phyloP scores from a whole-genome alignment of 2,329 filamentous ascomycete species.

The Trichophaea hybrida region DNA sequence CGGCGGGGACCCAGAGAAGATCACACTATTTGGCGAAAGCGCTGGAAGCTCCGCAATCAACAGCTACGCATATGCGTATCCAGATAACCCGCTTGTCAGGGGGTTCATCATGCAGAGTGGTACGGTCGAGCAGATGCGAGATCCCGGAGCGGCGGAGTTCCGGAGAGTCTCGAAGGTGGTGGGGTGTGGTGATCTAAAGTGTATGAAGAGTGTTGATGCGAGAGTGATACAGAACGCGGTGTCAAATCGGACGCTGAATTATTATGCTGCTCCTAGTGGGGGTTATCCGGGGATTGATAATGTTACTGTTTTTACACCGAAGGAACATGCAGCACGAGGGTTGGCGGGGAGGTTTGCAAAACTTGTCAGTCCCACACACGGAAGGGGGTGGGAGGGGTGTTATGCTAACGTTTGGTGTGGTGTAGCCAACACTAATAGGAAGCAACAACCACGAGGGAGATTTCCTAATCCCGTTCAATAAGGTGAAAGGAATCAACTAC shows the following conservation, averaged over 20 bases:
- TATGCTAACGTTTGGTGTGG: neutral
- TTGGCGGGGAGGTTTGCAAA: slow-evolving; percentile 2
- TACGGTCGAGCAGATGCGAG: neutral
- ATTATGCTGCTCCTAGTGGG: neutral
- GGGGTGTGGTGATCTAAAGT: neutral
- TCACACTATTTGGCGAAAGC: slow-evolving; percentile 26
- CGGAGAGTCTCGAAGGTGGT: neutral
- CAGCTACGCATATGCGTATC: slow-evolving; percentile 27
- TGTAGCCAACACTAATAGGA: neutral
- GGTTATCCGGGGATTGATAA: neutral
- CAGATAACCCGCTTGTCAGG: slow-evolving; percentile 22
- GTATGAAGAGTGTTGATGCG: neutral
- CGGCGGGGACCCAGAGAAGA: slow-evolving; percentile 23
- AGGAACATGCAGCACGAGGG: neutral
- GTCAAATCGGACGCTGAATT: slow-evolving; percentile 1
- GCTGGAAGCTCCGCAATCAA: slow-evolving; percentile 25
- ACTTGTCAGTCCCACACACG: neutral
- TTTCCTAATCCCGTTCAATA: neutral
- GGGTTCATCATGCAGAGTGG: neutral
- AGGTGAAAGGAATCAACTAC: neutral
- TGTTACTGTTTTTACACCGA: neutral
- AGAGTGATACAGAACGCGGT: neutral
- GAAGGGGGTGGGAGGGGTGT: neutral
- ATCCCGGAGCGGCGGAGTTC: neutral
- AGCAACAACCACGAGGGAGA: neutral